phyloP scores from a whole-genome alignment of 176 grass and related monocot genomes.

The Carex scoparia region DNA sequence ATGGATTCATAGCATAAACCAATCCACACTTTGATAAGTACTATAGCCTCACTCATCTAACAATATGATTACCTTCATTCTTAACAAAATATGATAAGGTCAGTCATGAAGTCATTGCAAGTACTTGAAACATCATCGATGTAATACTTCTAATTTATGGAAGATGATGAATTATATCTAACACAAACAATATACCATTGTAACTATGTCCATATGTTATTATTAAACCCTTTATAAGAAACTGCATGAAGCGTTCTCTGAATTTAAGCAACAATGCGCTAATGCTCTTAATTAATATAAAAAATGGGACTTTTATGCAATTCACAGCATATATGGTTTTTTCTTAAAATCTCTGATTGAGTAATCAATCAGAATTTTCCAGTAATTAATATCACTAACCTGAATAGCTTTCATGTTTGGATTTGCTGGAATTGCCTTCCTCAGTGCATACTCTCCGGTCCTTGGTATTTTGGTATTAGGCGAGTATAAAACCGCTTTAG shows the following conservation, averaged over 20 bases:
- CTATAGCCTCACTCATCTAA: too few relatives aligned
- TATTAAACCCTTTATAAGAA: not conserved
- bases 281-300: not conserved
- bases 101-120: not conserved
- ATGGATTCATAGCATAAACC: too few relatives aligned
- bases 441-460: slow-evolving; percentile 86
- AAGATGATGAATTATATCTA: not conserved
- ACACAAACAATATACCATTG: not conserved
- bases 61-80: not conserved
- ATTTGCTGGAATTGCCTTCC: slow-evolving; percentile 82
- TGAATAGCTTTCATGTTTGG: slow-evolving; percentile 86
- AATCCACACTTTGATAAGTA: too few relatives aligned
- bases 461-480: slow-evolving; percentile 88
- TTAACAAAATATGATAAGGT: not conserved
- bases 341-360: not conserved
- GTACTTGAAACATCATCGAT: not conserved
- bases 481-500: slow-evolving; percentile 79
- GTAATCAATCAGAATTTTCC: not conserved
- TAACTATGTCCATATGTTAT: not conserved
- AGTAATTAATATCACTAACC: slow-evolving; percentile 27
- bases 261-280: slow-evolving; percentile 6
- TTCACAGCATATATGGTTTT: not conserved
- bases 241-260: slow-evolving; percentile 8
- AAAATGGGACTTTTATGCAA: not conserved
- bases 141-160: not conserved